Evolutionary conservation across 225 moss, liverwort and hornwort species (phyloP).

Genomic region (Asterella californica): DNA sequence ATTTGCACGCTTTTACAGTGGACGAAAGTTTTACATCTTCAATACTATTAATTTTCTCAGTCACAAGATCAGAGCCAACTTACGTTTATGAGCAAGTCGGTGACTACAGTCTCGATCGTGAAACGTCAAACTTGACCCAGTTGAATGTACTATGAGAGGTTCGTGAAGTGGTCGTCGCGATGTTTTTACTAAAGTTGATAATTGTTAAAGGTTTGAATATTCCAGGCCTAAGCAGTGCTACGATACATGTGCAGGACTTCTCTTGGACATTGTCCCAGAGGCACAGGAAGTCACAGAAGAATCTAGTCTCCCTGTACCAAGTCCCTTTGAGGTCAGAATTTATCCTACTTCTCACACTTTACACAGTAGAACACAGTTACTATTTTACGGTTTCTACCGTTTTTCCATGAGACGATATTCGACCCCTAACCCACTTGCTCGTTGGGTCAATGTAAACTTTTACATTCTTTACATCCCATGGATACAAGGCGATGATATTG

Average conservation of each 20-base stretch:
- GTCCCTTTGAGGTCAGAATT: constrained; percentile 4
- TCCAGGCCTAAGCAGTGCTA: not conserved
- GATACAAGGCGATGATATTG: not conserved
- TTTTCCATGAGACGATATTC: not conserved
- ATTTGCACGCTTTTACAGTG: not conserved
- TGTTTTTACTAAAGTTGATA: not conserved
- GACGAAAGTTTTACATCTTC: no score
- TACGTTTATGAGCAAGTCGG: not conserved
- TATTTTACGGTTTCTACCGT: not conserved
- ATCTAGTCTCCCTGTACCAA: constrained; percentile 1
- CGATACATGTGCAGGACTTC: constrained; percentile 1
- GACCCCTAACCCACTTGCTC: not conserved
- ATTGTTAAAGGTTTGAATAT: not conserved
- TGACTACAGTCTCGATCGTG: not conserved
- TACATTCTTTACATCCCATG: no score
- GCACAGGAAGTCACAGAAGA: not conserved
- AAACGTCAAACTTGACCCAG: not conserved
- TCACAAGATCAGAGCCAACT: not conserved
- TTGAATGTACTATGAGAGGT: not conserved
- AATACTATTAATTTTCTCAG: no score
- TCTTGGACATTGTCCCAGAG: not conserved
- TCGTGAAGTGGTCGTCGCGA: not conserved
- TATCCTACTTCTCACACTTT: not conserved
- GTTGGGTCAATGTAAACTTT: not conserved
- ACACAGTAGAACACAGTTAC: not conserved